A percentile compares a stretch with the other conserved stretches of the same genome.
phyloP scores from a whole-genome alignment of 306 rosid species.

The Dalbergia cochinchinensis region DNA sequence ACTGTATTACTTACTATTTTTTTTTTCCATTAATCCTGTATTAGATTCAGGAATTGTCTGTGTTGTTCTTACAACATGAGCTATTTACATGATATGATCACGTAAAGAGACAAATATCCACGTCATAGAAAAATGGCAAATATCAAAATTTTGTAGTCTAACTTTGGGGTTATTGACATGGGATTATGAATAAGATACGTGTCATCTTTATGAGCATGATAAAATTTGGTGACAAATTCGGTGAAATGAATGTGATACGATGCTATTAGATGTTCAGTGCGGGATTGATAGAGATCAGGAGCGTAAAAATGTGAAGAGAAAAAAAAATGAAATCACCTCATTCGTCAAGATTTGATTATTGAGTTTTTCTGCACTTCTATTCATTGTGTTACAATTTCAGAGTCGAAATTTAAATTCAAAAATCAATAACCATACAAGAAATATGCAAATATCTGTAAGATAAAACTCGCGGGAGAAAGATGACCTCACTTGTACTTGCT shows the following conservation, averaged over 20 bases:
- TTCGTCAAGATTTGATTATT: too few species aligned
- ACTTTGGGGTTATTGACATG: too few species aligned
- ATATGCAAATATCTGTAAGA: background rate
- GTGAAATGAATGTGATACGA: too few species aligned
- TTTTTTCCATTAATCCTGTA: conserved; percentile 14
- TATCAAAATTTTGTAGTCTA: too few species aligned
- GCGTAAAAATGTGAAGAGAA: too few species aligned
- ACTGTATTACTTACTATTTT: background rate
- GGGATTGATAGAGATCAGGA: too few species aligned
- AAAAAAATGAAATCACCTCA: too few species aligned
- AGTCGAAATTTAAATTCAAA: background rate
- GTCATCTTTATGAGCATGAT: too few species aligned
- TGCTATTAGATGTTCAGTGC: too few species aligned
- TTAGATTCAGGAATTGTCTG: background rate
- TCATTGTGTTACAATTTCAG: background rate
- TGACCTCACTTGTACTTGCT: background rate
- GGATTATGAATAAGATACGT: background rate
- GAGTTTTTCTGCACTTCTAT: background rate
- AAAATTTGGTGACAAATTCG: too few species aligned
- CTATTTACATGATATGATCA: background rate
- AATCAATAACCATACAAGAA: background rate
- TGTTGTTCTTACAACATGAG: background rate
- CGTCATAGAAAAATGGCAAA: too few species aligned
- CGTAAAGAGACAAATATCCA: background rate
- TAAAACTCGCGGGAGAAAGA: background rate